Conservation (phyloP, 2,329 filamentous ascomycete genomes). For the Cladophialophora immunda region DNA sequence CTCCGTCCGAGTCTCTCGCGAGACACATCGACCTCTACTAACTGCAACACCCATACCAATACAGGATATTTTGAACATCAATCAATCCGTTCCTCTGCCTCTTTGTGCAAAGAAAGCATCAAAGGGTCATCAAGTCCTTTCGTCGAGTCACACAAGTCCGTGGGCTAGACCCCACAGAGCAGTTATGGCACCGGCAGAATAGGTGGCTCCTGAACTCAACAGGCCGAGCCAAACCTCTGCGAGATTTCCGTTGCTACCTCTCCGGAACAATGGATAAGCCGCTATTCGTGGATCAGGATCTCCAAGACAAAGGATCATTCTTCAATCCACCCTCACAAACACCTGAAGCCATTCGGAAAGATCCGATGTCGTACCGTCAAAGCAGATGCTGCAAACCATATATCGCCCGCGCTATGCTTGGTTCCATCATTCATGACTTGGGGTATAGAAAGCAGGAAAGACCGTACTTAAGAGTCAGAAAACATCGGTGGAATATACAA, state of each 20-base stretch:
- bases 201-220: not conserved
- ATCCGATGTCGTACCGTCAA: constrained; percentile 1
- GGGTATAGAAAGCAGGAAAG: constrained; percentile 4
- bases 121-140: constrained; percentile 1
- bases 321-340: not conserved
- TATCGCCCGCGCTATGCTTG: constrained; percentile 5
- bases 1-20: not conserved
- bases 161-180: not conserved
- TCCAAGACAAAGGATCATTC: not conserved
- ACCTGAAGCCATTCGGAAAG: not conserved
- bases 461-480: not conserved
- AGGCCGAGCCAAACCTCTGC: not conserved
- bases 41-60: not conserved
- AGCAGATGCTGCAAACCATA: constrained; percentile 8
- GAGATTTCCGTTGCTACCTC: not conserved
- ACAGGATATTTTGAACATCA: not conserved
- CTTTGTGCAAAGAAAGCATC: not conserved
- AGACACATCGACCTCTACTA: not conserved
- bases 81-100: not conserved
- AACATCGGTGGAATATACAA: not conserved
- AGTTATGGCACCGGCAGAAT: not conserved
- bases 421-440: constrained; percentile 7
- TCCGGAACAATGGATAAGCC: not conserved
- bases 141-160: not conserved
- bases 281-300: not conserved